Conservation (phyloP, 73 alveolate species). For the Breviolum minutum region DNA sequence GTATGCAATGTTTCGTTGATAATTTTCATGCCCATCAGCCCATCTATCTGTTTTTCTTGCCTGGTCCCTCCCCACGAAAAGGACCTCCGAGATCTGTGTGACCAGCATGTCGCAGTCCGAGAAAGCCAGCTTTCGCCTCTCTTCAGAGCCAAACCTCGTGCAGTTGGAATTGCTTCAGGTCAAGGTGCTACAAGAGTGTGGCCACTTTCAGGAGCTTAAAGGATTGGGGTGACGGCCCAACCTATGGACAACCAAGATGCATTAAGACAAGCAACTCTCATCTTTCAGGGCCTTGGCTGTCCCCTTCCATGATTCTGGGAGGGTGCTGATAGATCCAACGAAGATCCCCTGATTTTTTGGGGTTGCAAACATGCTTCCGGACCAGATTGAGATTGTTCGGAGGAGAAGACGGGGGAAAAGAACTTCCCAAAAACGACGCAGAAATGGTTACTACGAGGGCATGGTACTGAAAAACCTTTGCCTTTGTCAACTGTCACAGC, state of each 20-base stretch:
- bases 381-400: not conserved
- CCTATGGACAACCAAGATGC: too few relatives aligned
- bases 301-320: too few relatives aligned
- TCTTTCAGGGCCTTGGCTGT: too few relatives aligned
- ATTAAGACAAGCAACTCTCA: too few relatives aligned
- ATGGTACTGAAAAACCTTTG: not conserved
- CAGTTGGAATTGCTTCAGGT: slow-evolving; percentile 63
- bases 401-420: slow-evolving; percentile 28
- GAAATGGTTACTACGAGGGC: not conserved
- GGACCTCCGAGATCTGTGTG: slow-evolving; percentile 18
- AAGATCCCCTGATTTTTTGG: too few relatives aligned
- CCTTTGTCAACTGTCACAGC: slow-evolving; percentile 36
- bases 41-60: too few relatives aligned
- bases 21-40: too few relatives aligned
- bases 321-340: too few relatives aligned
- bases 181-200: slow-evolving; percentile 4
- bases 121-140: not conserved
- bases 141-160: not conserved
- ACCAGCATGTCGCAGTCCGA: slow-evolving; percentile 15
- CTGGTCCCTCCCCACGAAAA: too few relatives aligned
- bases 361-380: too few relatives aligned
- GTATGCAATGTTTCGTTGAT: too few relatives aligned
- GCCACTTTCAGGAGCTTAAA: slow-evolving; percentile 13
- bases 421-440: slow-evolving; percentile 14
- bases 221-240: too few relatives aligned